phyloP scores from a whole-genome alignment of 129 eudicot species.

The Apium graveolens region DNA sequence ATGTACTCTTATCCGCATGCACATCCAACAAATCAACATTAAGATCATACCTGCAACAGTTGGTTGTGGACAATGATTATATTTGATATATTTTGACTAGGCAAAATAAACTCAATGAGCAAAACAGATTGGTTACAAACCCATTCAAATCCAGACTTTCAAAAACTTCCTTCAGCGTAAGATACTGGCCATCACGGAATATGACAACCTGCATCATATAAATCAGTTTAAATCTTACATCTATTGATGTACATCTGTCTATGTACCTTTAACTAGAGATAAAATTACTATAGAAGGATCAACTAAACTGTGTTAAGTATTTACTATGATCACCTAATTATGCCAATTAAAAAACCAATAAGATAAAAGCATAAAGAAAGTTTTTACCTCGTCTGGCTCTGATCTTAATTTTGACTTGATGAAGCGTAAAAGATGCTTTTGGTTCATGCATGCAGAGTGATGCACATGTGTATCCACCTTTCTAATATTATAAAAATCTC shows the following conservation, averaged over 20 bases:
- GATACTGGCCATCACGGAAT: conserved; percentile 68
- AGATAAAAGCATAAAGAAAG: background rate
- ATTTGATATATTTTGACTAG: background rate
- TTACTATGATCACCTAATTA: background rate
- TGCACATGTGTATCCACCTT: conserved; percentile 75
- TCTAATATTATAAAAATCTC: conserved; percentile 67
- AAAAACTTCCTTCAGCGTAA: conserved; percentile 63
- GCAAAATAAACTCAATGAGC: background rate
- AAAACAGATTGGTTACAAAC: conserved; percentile 21
- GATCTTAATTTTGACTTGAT: conserved; percentile 56
- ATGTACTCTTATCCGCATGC: conserved; percentile 72
- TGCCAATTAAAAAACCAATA: background rate
- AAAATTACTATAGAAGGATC: background rate
- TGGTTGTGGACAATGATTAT: background rate
- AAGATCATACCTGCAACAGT: conserved; percentile 46
- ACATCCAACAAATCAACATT: conserved; percentile 74
- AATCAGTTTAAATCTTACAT: background rate
- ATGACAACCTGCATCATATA: conserved; percentile 52
- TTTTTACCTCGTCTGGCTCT: conserved; percentile 69
- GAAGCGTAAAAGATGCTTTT: conserved; percentile 66
- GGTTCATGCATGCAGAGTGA: conserved; percentile 87
- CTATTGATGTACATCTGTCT: background rate
- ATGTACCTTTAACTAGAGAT: background rate
- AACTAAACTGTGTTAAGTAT: background rate
- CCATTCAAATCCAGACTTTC: conserved; percentile 69